phyloP scores from a whole-genome alignment of 179 eudicot genomes.

The Beta lomatogona region DNA sequence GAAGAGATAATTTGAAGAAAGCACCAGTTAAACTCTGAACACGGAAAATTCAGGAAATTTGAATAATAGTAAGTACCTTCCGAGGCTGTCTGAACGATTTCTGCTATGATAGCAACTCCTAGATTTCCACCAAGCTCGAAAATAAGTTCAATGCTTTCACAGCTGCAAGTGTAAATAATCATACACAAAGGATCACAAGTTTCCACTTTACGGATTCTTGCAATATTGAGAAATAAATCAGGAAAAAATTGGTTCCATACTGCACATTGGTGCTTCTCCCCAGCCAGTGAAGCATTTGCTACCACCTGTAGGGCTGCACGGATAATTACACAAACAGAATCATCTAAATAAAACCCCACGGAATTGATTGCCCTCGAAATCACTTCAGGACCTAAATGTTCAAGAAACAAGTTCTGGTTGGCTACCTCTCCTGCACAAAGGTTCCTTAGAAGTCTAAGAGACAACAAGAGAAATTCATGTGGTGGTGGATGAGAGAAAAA shows the following conservation, averaged over 20 bases:
- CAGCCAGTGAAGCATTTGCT: constrained; percentile 75
- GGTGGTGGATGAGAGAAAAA: constrained; percentile 35
- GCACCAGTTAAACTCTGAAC: background rate
- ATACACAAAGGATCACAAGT: constrained; percentile 77
- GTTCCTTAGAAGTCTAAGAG: constrained; percentile 77
- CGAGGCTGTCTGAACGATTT: constrained; percentile 57
- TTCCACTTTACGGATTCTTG: constrained; percentile 52
- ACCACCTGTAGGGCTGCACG: constrained; percentile 75
- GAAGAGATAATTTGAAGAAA: constrained; percentile 8
- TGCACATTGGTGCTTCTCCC: constrained; percentile 56
- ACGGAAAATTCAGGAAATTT: background rate
- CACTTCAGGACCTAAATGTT: constrained; percentile 55
- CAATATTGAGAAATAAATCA: constrained; percentile 46
- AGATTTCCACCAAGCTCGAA: constrained; percentile 44
- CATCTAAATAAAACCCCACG: constrained; percentile 29
- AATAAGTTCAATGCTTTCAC: constrained; percentile 43
- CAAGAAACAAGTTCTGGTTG: constrained; percentile 63
- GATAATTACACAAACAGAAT: constrained; percentile 40
- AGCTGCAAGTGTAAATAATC: constrained; percentile 63
- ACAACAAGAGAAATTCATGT: constrained; percentile 42
- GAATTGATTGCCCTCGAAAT: constrained; percentile 36
- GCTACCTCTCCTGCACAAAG: constrained; percentile 69
- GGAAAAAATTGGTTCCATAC: constrained; percentile 63
- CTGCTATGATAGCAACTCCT: constrained; percentile 54
- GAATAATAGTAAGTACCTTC: constrained; percentile 40